phyloP scores from a whole-genome alignment of 768 basidiomycete genomes.

The Serpula lacrymans region DNA sequence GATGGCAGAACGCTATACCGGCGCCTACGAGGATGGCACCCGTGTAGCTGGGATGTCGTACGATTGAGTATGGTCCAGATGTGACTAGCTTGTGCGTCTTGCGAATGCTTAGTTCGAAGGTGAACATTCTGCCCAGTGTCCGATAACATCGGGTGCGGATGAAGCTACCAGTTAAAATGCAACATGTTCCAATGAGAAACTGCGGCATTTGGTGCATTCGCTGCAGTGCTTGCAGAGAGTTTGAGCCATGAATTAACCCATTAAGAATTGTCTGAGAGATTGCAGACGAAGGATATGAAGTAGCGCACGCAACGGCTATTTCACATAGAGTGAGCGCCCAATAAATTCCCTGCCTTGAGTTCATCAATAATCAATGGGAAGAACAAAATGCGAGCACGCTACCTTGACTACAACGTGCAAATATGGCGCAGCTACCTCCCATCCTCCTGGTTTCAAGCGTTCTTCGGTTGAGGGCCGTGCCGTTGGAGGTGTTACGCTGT shows the following conservation, averaged over 20 bases:
- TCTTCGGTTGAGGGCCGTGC: constrained; percentile 8
- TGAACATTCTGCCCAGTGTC: constrained; percentile 7
- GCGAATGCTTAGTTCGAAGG: constrained; percentile 6
- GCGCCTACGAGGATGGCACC: not conserved
- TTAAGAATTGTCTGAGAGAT: constrained; percentile 5
- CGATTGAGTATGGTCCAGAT: constrained; percentile 11
- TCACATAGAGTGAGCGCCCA: constrained; percentile 12
- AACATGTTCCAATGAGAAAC: not conserved
- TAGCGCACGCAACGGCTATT: not conserved
- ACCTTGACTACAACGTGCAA: not conserved
- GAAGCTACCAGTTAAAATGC: not conserved
- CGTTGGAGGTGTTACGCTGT: constrained; percentile 13
- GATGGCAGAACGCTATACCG: constrained; percentile 1
- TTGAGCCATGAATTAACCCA: not conserved
- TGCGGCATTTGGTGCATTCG: not conserved
- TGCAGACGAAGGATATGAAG: not conserved
- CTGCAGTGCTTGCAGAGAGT: not conserved
- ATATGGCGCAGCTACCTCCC: not conserved
- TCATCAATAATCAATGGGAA: too few species aligned
- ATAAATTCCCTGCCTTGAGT: constrained; percentile 1
- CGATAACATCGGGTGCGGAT: constrained; percentile 13
- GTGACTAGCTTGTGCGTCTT: constrained; percentile 11
- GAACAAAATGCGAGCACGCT: too few species aligned
- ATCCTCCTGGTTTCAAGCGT: constrained; percentile 10
- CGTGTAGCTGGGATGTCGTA: constrained; percentile 18